A percentile compares a stretch with the other conserved stretches of the same genome.
Evolutionary conservation across 2,329 filamentous ascomycete genomes (phyloP).

Genomic region (Colletotrichum spaethianum): DNA sequence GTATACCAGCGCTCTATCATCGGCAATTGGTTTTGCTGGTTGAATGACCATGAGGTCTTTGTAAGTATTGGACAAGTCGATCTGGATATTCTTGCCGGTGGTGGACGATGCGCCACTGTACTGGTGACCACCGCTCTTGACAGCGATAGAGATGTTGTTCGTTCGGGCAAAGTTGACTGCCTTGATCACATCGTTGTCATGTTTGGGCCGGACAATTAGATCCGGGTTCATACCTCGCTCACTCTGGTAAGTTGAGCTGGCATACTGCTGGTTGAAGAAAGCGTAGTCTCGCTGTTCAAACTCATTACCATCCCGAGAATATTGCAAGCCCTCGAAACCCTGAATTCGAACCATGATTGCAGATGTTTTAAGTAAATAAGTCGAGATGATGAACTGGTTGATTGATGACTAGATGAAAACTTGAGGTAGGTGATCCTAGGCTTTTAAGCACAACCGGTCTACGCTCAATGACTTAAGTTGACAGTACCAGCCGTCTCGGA

Average conservation of each 20-base stretch:
- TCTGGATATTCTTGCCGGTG: slow-evolving; percentile 60
- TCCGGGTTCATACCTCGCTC: slow-evolving; percentile 60
- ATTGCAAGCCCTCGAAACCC: slow-evolving; percentile 33
- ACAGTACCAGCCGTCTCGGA: no score
- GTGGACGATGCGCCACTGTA: slow-evolving; percentile 66
- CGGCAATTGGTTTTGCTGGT: slow-evolving; percentile 47
- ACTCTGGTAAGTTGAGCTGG: slow-evolving; percentile 56
- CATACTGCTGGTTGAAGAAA: slow-evolving; percentile 55
- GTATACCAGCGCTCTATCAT: neutral
- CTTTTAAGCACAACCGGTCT: no score
- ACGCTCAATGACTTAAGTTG: no score
- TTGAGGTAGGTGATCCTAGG: no score
- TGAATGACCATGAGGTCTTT: slow-evolving; percentile 48
- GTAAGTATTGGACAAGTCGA: slow-evolving; percentile 60
- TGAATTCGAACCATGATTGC: slow-evolving; percentile 25
- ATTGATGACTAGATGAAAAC: no score
- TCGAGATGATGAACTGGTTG: no score
- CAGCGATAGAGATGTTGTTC: slow-evolving; percentile 58
- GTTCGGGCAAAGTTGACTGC: slow-evolving; percentile 57
- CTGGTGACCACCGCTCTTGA: slow-evolving; percentile 64
- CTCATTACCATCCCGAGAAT: slow-evolving; percentile 24
- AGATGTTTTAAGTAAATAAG: no score
- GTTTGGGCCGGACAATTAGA: slow-evolving; percentile 59
- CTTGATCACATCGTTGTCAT: slow-evolving; percentile 57
- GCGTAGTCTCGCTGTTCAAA: slow-evolving; percentile 23